These are phyloP conservation scores for Verticillium isaacii DNA, from an alignment of 2,329 filamentous ascomycete genomes.

Conservation along the genomic window DNA sequence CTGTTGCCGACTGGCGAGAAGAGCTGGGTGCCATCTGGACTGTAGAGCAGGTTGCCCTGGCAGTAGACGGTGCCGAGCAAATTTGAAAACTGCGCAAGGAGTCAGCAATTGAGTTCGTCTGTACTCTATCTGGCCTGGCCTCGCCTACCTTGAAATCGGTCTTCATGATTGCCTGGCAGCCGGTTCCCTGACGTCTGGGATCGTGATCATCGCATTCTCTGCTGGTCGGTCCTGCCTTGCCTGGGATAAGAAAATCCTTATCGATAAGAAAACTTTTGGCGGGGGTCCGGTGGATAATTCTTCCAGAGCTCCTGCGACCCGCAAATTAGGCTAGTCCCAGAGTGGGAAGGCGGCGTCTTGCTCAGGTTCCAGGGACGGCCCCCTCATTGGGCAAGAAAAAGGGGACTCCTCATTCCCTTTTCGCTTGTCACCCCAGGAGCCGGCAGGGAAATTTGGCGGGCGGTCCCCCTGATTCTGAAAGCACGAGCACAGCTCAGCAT, in stretches of 20 bases:
- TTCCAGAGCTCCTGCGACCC: conserved; percentile 19
- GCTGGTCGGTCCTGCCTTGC: background rate
- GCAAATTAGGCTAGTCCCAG: conserved; percentile 9
- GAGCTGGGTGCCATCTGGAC: conserved; percentile 90
- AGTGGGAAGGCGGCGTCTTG: conserved; percentile 11
- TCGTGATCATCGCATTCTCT: conserved; percentile 3
- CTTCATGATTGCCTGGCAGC: conserved; percentile 70
- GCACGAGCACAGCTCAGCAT: conserved; percentile 15
- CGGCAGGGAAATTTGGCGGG: conserved; percentile 15
- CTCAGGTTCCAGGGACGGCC: background rate
- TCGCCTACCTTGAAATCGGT: conserved; percentile 86
- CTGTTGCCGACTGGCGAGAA: conserved; percentile 95
- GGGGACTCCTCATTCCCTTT: conserved; percentile 13
- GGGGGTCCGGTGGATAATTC: conserved; percentile 25
- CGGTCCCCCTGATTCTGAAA: conserved; percentile 16
- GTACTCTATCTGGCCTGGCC: too few species aligned
- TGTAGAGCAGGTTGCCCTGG: conserved; percentile 95
- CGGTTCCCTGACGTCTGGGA: conserved; percentile 17
- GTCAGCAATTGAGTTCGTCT: conserved; percentile 1
- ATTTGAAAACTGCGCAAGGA: conserved; percentile 78
- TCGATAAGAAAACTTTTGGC: conserved; percentile 28
- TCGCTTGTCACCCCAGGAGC: conserved; percentile 10
- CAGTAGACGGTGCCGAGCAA: conserved; percentile 97
- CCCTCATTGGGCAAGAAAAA: conserved; percentile 12
- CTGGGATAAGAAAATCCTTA: conserved; percentile 19